phyloP scores from a whole-genome alignment of 345 rosid genomes.

The Bretschneidera sinensis region DNA sequence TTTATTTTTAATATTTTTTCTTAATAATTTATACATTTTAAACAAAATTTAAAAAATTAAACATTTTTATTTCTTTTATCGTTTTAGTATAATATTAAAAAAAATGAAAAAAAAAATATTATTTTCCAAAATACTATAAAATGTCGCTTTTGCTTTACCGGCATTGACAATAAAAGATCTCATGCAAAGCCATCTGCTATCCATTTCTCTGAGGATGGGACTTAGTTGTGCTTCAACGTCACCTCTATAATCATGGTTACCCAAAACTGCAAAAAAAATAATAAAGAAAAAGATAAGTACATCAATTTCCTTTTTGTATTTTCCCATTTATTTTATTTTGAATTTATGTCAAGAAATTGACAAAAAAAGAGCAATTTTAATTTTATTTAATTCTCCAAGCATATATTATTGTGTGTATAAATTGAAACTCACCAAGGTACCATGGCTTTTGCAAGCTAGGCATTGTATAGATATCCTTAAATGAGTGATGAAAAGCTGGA shows the following conservation, averaged over 20 bases:
- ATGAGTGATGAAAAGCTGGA: slow-evolving; percentile 39
- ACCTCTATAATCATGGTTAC: slow-evolving; percentile 66
- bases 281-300: too few species aligned
- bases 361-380: too few species aligned
- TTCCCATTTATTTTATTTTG: too few species aligned
- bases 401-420: neutral
- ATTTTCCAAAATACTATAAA: too few species aligned
- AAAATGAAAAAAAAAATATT: neutral
- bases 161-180: slow-evolving; percentile 43
- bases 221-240: slow-evolving; percentile 49
- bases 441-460: slow-evolving; percentile 47
- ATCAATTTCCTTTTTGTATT: too few species aligned
- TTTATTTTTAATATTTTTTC: too few species aligned
- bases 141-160: slow-evolving; percentile 23
- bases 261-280: slow-evolving; percentile 37
- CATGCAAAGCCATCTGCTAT: slow-evolving; percentile 50
- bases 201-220: slow-evolving; percentile 32
- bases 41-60: too few species aligned
- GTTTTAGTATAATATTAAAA: neutral
- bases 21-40: too few species aligned
- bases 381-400: too few species aligned
- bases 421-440: slow-evolving; percentile 30
- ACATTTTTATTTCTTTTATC: too few species aligned
- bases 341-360: too few species aligned
- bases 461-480: slow-evolving; percentile 33